phyloP scores from a whole-genome alignment of 2,329 filamentous ascomycete genomes.

The Tolypocladium ophioglossoides region DNA sequence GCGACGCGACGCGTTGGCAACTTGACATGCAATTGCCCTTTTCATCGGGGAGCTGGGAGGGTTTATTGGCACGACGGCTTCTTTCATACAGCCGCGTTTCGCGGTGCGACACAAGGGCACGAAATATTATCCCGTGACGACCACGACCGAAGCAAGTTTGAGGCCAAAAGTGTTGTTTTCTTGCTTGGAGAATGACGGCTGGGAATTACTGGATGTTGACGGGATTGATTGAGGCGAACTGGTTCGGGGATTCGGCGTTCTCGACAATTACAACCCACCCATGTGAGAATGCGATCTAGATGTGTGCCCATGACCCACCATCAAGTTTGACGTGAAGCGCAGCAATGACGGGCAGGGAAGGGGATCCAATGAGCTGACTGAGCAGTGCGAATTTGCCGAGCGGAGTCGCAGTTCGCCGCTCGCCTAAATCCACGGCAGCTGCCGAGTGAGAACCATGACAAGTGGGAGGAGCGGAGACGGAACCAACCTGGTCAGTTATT shows the following conservation, averaged over 20 bases:
- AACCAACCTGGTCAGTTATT: no score
- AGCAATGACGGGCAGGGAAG: background rate
- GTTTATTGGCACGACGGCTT: background rate
- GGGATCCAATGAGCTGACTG: background rate
- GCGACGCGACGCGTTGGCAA: background rate
- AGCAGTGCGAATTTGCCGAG: background rate
- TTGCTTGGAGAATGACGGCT: no score
- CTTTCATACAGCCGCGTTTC: background rate
- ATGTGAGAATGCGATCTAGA: background rate
- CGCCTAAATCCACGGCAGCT: background rate
- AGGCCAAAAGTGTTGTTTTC: no score
- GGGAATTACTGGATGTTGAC: no score
- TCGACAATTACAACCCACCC: no score
- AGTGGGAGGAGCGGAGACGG: no score
- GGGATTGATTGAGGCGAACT: background rate
- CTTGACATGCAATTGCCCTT: background rate
- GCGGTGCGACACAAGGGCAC: background rate
- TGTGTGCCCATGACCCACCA: background rate
- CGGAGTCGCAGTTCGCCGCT: background rate
- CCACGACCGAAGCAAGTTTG: no score
- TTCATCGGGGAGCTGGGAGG: background rate
- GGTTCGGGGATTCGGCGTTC: background rate
- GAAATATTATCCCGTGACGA: background rate
- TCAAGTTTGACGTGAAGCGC: background rate
- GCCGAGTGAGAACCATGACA: background rate